phyloP scores from a whole-genome alignment of 805 yeast genomes.

The Candida sakaeoensis region DNA sequence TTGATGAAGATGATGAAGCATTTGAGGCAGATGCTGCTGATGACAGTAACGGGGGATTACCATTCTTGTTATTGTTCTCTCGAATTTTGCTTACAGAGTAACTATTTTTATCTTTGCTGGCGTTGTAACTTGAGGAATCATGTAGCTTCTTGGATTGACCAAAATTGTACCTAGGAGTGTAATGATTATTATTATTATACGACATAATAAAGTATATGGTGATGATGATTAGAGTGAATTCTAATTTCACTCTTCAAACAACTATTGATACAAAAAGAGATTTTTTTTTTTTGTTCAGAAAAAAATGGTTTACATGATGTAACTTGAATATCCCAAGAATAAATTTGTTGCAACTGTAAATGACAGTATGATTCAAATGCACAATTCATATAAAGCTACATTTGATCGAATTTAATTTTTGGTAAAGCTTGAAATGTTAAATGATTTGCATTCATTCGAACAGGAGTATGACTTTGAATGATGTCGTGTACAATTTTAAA shows the following conservation, averaged over 20 bases:
- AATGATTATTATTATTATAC: conserved; percentile 9
- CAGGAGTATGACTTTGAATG: no score
- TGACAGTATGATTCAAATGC: not conserved
- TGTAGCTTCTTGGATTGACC: conserved; percentile 4
- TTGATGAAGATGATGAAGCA: conserved; percentile 6
- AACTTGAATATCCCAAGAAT: not conserved
- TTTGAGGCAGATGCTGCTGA: not conserved
- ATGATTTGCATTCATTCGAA: no score
- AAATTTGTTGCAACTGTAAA: not conserved
- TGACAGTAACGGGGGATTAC: not conserved
- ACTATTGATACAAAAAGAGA: no score
- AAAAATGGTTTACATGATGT: not conserved
- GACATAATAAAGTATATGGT: conserved; percentile 7
- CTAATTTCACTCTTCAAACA: not conserved
- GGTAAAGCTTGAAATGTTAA: no score
- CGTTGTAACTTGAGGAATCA: conserved; percentile 2
- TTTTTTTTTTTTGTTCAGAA: not conserved
- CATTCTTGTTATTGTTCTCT: conserved; percentile 4
- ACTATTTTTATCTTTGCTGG: conserved; percentile 2
- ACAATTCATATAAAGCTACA: no score
- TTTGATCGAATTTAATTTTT: no score
- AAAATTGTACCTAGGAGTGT: conserved; percentile 5
- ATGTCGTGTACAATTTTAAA: no score
- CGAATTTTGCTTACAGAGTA: conserved; percentile 4
- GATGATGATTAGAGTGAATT: not conserved